These are phyloP conservation scores for Phytophthora nicotianae DNA, from an alignment of 352 stramenopile species.

Conservation along the genomic window DNA sequence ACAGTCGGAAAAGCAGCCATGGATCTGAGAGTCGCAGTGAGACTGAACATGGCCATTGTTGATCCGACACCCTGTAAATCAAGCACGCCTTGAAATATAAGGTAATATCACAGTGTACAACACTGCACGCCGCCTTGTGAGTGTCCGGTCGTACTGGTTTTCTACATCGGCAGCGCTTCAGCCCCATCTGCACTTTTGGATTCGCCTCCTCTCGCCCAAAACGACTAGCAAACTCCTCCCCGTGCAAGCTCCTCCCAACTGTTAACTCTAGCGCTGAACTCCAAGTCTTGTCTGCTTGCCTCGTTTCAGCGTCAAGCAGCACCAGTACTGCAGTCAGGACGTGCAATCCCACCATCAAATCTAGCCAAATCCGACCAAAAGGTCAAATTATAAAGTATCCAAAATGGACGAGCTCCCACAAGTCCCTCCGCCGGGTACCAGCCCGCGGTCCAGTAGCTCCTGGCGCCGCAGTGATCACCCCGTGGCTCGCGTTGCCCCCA, in stretches of 20 bases:
- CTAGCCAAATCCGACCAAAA: not conserved
- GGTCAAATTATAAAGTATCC: not conserved
- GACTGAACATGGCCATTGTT: not conserved
- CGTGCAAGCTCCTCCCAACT: not conserved
- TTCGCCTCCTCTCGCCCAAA: constrained; percentile 22
- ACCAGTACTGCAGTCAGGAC: constrained; percentile 2
- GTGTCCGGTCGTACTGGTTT: constrained; percentile 19
- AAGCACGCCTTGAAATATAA: constrained; percentile 18
- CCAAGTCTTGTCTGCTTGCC: constrained; percentile 7
- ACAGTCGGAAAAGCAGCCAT: constrained; percentile 6
- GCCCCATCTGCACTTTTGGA: constrained; percentile 27
- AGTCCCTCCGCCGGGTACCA: constrained; percentile 31
- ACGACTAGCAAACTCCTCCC: constrained; percentile 9
- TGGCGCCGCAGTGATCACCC: constrained; percentile 84
- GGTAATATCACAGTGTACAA: constrained; percentile 15
- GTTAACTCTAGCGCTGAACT: constrained; percentile 1
- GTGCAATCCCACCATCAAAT: constrained; percentile 1
- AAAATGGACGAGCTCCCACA: constrained; percentile 37
- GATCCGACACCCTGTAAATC: constrained; percentile 11
- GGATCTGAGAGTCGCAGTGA: constrained; percentile 4
- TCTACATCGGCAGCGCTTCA: constrained; percentile 3
- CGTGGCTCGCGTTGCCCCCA: constrained; percentile 71
- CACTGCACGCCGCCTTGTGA: constrained; percentile 1
- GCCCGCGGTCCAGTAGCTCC: constrained; percentile 54
- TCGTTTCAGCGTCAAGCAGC: constrained; percentile 7